Conservation (phyloP, 2,329 filamentous ascomycete genomes). For the Acephala macrosclerotiorum region DNA sequence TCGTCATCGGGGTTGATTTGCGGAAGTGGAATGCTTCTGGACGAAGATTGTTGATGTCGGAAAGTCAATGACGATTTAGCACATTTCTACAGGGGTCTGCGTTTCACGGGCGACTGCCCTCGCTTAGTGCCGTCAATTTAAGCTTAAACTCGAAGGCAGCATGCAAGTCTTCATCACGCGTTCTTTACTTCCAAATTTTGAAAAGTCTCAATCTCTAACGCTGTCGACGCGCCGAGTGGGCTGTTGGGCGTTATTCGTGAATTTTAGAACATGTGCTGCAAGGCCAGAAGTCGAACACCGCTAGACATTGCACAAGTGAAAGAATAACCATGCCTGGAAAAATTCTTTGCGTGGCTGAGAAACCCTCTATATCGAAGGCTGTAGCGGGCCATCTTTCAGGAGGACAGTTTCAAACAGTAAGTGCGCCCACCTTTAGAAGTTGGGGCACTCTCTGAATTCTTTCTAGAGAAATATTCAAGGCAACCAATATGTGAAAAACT, state of each 20-base stretch:
- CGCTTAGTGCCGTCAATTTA: conserved; percentile 12
- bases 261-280: not conserved
- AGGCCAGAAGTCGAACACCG: not conserved
- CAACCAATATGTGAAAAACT: conserved; percentile 86
- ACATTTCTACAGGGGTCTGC: conserved; percentile 12
- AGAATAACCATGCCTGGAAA: conserved; percentile 45
- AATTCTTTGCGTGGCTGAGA: conserved; percentile 81
- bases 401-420: conserved; percentile 73
- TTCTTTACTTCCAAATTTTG: not conserved
- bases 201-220: not conserved
- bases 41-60: not conserved
- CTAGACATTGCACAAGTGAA: conserved; percentile 17
- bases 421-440: conserved; percentile 39
- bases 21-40: conserved; percentile 8
- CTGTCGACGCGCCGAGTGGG: conserved; percentile 10
- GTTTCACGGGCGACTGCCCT: conserved; percentile 14
- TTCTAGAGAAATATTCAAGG: conserved; percentile 36
- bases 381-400: conserved; percentile 90
- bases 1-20: conserved; percentile 3
- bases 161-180: conserved; percentile 18
- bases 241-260: not conserved
- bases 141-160: conserved; percentile 15
- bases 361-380: conserved; percentile 95
- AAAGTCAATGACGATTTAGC: conserved; percentile 25
- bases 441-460: not conserved